A percentile compares a stretch with the other conserved stretches of the same genome.
Evolutionary conservation across 1,284 basidiomycete genomes (phyloP).

Genomic region (Porodaedalea pini): DNA sequence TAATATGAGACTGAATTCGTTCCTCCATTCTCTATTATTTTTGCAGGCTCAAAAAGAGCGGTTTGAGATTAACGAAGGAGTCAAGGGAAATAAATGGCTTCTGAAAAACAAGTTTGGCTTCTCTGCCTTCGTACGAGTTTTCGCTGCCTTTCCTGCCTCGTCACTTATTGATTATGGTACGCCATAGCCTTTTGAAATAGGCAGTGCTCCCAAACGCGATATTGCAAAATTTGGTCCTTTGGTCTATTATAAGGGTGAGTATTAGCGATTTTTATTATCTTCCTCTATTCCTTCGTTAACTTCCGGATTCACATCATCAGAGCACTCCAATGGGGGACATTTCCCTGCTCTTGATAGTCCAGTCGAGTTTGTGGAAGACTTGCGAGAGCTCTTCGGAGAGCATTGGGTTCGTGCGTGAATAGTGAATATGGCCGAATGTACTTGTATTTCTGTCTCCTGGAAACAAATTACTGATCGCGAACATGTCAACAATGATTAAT

Average conservation of each 20-base stretch:
- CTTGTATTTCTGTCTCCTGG: too few species aligned
- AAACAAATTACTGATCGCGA: not conserved
- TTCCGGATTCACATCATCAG: not conserved
- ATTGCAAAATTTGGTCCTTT: constrained; percentile 19
- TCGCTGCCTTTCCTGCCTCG: not conserved
- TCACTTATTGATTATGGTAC: not conserved
- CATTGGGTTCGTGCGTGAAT: not conserved
- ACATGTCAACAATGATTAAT: not conserved
- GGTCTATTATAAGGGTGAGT: constrained; percentile 24
- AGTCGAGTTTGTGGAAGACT: constrained; percentile 12
- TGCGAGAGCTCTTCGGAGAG: constrained; percentile 16
- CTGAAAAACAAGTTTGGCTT: constrained; percentile 23
- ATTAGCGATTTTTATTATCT: not conserved
- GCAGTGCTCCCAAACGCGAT: constrained; percentile 16
- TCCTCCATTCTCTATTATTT: not conserved
- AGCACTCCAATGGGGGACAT: constrained; percentile 15
- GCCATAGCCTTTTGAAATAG: constrained; percentile 23
- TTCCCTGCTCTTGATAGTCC: constrained; percentile 19
- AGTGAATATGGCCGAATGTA: too few species aligned
- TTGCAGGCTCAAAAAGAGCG: not conserved
- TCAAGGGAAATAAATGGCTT: constrained; percentile 9
- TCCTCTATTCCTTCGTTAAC: not conserved
- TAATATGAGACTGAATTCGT: not conserved
- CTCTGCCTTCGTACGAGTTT: constrained; percentile 21
- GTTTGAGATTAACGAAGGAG: not conserved